Conservation (phyloP, 2,329 filamentous ascomycete species). For the Hypoxylon sp. region DNA sequence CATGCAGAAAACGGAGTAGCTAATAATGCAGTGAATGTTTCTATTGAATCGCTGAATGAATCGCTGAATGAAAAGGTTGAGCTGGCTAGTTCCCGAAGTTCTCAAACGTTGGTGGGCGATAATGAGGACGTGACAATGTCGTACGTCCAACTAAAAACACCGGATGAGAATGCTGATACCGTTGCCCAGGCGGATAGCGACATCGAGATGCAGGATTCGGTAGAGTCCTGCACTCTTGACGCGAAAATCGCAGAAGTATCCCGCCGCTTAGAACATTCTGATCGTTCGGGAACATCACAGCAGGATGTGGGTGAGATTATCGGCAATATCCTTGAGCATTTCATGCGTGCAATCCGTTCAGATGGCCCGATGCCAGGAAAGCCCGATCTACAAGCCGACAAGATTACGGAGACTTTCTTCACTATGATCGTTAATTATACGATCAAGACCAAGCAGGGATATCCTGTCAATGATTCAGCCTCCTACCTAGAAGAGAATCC, state of each 20-base stretch:
- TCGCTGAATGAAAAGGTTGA: slow-evolving; percentile 57
- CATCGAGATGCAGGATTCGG: slow-evolving; percentile 48
- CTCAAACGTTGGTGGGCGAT: slow-evolving; percentile 66
- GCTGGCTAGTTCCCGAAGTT: slow-evolving; percentile 64
- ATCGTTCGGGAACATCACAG: slow-evolving; percentile 74
- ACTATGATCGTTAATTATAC: slow-evolving; percentile 73
- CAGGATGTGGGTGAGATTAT: slow-evolving; percentile 98
- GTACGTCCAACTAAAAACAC: slow-evolving; percentile 53
- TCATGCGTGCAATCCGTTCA: slow-evolving; percentile 89
- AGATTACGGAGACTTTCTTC: slow-evolving; percentile 79
- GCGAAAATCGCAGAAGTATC: slow-evolving; percentile 59
- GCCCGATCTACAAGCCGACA: slow-evolving; percentile 83
- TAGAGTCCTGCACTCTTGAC: slow-evolving; percentile 58
- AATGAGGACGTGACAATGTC: slow-evolving; percentile 57
- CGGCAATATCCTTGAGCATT: slow-evolving; percentile 88
- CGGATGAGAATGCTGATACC: slow-evolving; percentile 23
- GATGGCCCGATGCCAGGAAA: slow-evolving; percentile 71
- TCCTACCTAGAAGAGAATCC: slow-evolving; percentile 57
- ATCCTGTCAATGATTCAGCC: slow-evolving; percentile 37
- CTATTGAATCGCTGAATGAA: slow-evolving; percentile 53
- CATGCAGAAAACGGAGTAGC: neutral
- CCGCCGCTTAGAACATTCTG: slow-evolving; percentile 62
- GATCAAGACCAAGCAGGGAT: slow-evolving; percentile 61
- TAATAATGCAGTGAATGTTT: slow-evolving; percentile 55
- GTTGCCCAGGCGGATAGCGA: slow-evolving; percentile 45